Evolutionary conservation across 768 basidiomycete species (phyloP), one percentile per base, ranked within the genome.

Genomic region (Leucocoprinus leucothites): DNA sequence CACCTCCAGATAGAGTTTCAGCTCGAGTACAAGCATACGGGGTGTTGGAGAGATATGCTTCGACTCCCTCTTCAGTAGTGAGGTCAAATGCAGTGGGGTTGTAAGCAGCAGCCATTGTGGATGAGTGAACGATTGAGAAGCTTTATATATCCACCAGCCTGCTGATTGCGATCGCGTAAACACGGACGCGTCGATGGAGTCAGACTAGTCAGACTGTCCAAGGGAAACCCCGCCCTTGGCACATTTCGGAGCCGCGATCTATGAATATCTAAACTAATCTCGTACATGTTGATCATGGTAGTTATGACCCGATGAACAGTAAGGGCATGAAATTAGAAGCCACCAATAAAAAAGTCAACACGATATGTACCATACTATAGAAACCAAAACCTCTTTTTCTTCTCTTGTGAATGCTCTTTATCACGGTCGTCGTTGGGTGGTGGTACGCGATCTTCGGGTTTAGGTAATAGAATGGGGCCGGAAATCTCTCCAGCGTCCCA

Each of bases 401-500:
- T 42, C 50, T 53, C 38, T 34, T 58, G 38, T 24, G 53, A 57
- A 35, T 62, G 43, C 43, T 58, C 58, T 34, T 61, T 43, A 48
- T 42, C 44, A 46, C 61, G 28, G 24, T 48, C 35, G 22, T 11
- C 46, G 46, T 43, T 54, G 36, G 24, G 31, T 11, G 53, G 52
- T 46, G 54, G 48, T 41, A 57, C 58, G 16, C 48, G 56, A 22
- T 64, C 62, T 57, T 64, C 63, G 19, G 66, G 60, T 24, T 56
- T 61, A 9, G 64, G 63, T 16, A 61, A 61, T 25, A 66, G 61
- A 21, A 56, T 48, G 22, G 74, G 73, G 3, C 74, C 69, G 38
- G 69, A 69, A 43, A 74, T 73, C 53, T 69, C 66, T 5, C 73
- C 75, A n/a, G 72, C 75, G 46, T 89, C 82, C 87, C 89, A 89